Percentiles rank a stretch among this genome's conserved stretches.
These are phyloP conservation scores for Lablab purpureus DNA, from an alignment of 306 rosid species.

Conservation along the genomic window DNA sequence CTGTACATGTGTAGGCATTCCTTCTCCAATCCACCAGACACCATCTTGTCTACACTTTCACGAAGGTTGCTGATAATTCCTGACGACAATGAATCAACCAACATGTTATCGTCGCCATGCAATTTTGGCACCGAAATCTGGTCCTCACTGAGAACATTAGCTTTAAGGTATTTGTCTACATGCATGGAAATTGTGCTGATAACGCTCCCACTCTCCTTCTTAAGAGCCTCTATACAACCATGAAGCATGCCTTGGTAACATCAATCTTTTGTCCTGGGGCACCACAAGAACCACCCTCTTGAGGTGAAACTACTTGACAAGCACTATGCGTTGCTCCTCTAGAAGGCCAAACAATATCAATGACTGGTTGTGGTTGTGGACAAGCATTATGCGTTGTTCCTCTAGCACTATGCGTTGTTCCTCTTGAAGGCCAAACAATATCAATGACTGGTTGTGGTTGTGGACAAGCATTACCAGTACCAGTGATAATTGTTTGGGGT, in stretches of 20 bases:
- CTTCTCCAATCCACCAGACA: slow-evolving; percentile 64
- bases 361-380: not conserved
- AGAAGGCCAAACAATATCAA: not conserved
- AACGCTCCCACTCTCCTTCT: not conserved
- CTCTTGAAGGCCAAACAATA: not conserved
- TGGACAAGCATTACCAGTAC: not conserved
- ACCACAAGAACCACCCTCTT: not conserved
- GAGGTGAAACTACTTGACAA: not conserved
- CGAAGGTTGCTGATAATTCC: slow-evolving; percentile 64
- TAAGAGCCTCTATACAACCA: not conserved
- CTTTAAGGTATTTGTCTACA: not conserved
- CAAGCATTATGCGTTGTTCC: not conserved
- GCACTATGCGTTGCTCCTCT: not conserved
- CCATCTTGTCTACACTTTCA: slow-evolving; percentile 66
- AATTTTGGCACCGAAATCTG: not conserved
- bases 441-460: not conserved
- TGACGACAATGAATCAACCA: slow-evolving; percentile 71
- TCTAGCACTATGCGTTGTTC: not conserved
- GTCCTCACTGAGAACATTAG: not conserved
- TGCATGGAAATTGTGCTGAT: not conserved
- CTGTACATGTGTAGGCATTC: slow-evolving; percentile 70
- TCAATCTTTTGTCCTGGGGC: not conserved
- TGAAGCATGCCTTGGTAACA: not conserved
- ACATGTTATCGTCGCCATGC: slow-evolving; percentile 49
- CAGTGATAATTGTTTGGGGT: not conserved